phyloP scores from a whole-genome alignment of 2,329 filamentous ascomycete genomes.

The Calonectria fujianensis region DNA sequence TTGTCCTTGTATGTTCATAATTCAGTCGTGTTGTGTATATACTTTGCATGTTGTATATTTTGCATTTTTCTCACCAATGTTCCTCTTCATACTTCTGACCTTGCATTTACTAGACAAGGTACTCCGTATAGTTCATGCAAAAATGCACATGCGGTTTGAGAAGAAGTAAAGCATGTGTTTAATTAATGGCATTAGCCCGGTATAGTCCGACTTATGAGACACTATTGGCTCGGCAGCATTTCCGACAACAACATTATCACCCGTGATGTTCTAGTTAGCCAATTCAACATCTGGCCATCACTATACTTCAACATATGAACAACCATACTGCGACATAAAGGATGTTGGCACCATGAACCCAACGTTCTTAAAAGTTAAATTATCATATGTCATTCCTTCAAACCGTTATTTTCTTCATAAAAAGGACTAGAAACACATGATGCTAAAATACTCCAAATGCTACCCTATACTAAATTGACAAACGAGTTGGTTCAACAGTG shows the following conservation, averaged over 20 bases:
- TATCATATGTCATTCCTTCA: too few species aligned
- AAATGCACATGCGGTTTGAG: background rate
- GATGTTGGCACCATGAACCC: too few species aligned
- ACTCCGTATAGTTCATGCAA: background rate
- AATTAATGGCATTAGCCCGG: too few species aligned
- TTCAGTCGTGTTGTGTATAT: background rate
- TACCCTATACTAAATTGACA: background rate
- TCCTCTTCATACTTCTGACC: background rate
- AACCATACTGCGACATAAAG: too few species aligned
- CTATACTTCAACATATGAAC: too few species aligned
- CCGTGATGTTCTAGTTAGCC: too few species aligned
- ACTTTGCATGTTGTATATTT: background rate
- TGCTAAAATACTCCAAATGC: background rate
- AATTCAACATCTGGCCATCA: background rate
- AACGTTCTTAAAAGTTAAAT: too few species aligned
- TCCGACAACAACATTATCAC: too few species aligned
- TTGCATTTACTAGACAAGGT: background rate
- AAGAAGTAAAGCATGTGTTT: background rate
- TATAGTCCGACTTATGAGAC: too few species aligned
- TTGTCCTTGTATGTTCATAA: background rate
- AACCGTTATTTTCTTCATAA: background rate
- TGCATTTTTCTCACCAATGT: background rate
- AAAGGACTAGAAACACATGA: background rate
- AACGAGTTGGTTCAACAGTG: background rate
- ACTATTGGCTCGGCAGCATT: too few species aligned